Evolutionary conservation across 495 filamentous ascomycete species (phyloP).

Genomic region (Sabuloglossum arenarium): DNA sequence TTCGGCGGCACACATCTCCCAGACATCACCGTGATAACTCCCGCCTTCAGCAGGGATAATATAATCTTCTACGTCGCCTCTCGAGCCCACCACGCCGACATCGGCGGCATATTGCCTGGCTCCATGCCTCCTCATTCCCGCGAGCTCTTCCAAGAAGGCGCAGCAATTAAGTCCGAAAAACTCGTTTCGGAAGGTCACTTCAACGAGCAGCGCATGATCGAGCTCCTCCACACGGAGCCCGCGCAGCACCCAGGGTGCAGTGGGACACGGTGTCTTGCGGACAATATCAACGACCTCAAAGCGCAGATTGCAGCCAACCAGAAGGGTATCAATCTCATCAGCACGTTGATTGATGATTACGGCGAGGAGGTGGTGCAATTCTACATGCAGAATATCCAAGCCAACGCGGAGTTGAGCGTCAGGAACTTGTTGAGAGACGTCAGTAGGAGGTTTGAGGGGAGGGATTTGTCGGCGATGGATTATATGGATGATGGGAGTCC

Average conservation of each 20-base stretch:
- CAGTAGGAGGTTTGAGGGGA: slow-evolving; percentile 51
- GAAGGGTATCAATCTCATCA: slow-evolving; percentile 84
- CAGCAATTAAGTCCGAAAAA: slow-evolving; percentile 84
- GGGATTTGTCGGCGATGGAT: slow-evolving; percentile 54
- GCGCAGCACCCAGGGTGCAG: slow-evolving; percentile 71
- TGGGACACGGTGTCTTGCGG: slow-evolving; percentile 73
- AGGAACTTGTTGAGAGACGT: slow-evolving; percentile 67
- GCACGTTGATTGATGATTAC: slow-evolving; percentile 68
- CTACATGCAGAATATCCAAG: slow-evolving; percentile 89
- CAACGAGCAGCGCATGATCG: slow-evolving; percentile 67
- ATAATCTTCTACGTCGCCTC: slow-evolving; percentile 97
- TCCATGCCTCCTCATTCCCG: slow-evolving; percentile 92
- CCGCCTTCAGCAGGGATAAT: slow-evolving; percentile 67
- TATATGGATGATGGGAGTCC: slow-evolving; percentile 90
- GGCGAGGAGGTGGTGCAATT: slow-evolving; percentile 79
- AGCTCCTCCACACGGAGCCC: slow-evolving; percentile 67
- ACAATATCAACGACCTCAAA: slow-evolving; percentile 92
- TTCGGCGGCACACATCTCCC: slow-evolving; percentile 78
- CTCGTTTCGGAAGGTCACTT: slow-evolving; percentile 79
- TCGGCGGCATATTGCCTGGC: slow-evolving; percentile 86
- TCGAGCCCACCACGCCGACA: slow-evolving; percentile 89
- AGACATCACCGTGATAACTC: slow-evolving; percentile 87
- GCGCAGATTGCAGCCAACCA: slow-evolving; percentile 93
- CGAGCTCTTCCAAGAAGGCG: slow-evolving; percentile 87
- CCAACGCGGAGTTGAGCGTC: slow-evolving; percentile 75